Evolutionary conservation across 2,329 filamentous ascomycete genomes (phyloP), one percentile per base, ranked within the genome.

Genomic region (Trichoderma koningii): DNA sequence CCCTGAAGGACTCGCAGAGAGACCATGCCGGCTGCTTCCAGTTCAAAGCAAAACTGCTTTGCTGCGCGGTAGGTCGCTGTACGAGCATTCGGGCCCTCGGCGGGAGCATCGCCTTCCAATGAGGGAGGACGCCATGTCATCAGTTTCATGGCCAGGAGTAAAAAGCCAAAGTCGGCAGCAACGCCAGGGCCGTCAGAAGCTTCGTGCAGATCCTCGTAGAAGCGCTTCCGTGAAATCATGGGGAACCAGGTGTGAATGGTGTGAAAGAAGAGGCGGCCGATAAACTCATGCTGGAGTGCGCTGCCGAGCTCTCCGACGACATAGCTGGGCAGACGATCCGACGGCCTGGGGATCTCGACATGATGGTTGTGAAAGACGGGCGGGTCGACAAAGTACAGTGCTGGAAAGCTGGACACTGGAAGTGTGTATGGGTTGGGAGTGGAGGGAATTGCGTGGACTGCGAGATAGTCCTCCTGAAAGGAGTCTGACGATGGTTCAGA

Each of bases 301-400:
- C 34, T 42, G 2, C 57, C 57, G 12, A 61, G 57, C 6, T 61
- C 26, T 30, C 47, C 57, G 17, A 23, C 34, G 19, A 61, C 47
- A 28, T 51, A 61, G 34, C 47, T 61, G 12, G 57, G 57, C 44
- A 61, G 14, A 21, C 21, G 50, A 17, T 28, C 55, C 10, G 42
- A 57, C 9, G 47, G 7, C 26, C 34, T 28, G 34, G 57, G 57
- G 5, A 52, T 6, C 7, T 61, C 57, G 15, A 61, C 23, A 17
- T 61, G 48, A 21, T 61, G 57, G 4, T 61, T 61, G 10, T 19
- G 57, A 30, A 61, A 61, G 47, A 61, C 57, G 23, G 57, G 19
- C 21, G 57, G 57, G 28, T 61, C 57, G 5, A 61, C 30, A 12
- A 61, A 61, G 12, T 51, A 61, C 17, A 61, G 42, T 12, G 57